Evolutionary conservation across 306 rosid species (phyloP).

Genomic region (Rubus idaeus): DNA sequence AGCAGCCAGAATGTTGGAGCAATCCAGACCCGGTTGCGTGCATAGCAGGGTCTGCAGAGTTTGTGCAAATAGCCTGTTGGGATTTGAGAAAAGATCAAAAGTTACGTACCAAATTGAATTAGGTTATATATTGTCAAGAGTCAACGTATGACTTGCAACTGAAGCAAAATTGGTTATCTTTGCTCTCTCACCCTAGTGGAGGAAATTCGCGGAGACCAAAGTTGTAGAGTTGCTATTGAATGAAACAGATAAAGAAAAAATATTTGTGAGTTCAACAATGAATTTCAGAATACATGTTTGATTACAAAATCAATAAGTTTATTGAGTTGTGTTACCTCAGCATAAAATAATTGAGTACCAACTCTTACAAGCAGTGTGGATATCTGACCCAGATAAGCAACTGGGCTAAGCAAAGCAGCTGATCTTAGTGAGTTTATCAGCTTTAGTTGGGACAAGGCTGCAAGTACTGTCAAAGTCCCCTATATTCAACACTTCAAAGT

Average conservation of each 20-base stretch:
- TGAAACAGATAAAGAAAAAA: neutral
- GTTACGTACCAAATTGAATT: neutral
- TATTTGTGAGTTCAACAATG: neutral
- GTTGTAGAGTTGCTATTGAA: constrained; percentile 40
- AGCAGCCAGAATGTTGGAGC: neutral
- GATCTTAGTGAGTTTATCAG: constrained; percentile 47
- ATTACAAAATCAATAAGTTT: neutral
- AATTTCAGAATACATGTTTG: constrained; percentile 2
- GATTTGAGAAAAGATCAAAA: neutral
- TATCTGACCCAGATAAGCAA: constrained; percentile 55
- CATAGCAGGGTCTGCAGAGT: neutral
- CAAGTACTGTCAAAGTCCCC: constrained; percentile 63
- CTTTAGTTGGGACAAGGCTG: constrained; percentile 53
- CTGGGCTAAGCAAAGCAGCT: constrained; percentile 68
- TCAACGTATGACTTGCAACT: too few relatives aligned
- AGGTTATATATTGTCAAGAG: too few relatives aligned
- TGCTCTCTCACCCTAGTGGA: constrained; percentile 44
- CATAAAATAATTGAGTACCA: constrained; percentile 40
- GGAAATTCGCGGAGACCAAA: constrained; percentile 48
- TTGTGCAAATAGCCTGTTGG: neutral
- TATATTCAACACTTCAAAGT: too few relatives aligned
- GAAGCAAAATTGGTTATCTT: neutral
- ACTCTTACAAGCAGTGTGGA: constrained; percentile 48
- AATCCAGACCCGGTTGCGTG: neutral
- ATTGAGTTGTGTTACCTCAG: neutral